Percentiles rank a stretch among this genome's conserved stretches.
Conservation (phyloP, 306 rosid genomes). For the Vigna mungo region DNA sequence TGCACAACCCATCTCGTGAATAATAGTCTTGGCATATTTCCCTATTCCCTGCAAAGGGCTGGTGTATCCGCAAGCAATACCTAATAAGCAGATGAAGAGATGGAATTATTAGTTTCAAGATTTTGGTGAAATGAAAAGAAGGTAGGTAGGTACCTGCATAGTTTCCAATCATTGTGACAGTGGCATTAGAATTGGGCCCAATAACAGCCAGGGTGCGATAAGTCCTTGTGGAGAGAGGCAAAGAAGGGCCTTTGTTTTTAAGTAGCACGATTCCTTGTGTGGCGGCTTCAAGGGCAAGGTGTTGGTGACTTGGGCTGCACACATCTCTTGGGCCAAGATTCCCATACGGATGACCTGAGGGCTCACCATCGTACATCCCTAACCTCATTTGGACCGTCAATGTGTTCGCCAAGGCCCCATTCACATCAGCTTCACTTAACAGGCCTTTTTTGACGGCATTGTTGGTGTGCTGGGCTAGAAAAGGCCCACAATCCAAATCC, state of each 20-base stretch:
- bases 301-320: slow-evolving; percentile 67
- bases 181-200: slow-evolving; percentile 84
- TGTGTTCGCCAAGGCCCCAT: slow-evolving; percentile 62
- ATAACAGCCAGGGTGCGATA: slow-evolving; percentile 70
- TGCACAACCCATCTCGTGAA: slow-evolving; percentile 65
- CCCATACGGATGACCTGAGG: slow-evolving; percentile 57
- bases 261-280: slow-evolving; percentile 83
- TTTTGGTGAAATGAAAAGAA: no score
- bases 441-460: slow-evolving; percentile 66
- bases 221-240: slow-evolving; percentile 63
- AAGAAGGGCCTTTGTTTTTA: slow-evolving; percentile 60
- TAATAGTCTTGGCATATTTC: slow-evolving; percentile 47
- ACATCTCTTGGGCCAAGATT: slow-evolving; percentile 74
- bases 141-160: slow-evolving; percentile 62
- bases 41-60: slow-evolving; percentile 76
- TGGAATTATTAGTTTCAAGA: no score
- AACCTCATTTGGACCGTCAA: slow-evolving; percentile 78
- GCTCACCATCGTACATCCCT: slow-evolving; percentile 81
- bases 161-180: slow-evolving; percentile 81
- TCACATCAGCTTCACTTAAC: slow-evolving; percentile 57
- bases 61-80: slow-evolving; percentile 75
- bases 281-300: slow-evolving; percentile 79
- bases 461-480: slow-evolving; percentile 65
- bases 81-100: slow-evolving; percentile 33
- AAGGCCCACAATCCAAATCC: slow-evolving; percentile 90